A percentile compares a stretch with the other conserved stretches of the same genome.
These are phyloP conservation scores for Bryoglossum gracile DNA, from an alignment of 495 filamentous ascomycete species.

Conservation along the genomic window DNA sequence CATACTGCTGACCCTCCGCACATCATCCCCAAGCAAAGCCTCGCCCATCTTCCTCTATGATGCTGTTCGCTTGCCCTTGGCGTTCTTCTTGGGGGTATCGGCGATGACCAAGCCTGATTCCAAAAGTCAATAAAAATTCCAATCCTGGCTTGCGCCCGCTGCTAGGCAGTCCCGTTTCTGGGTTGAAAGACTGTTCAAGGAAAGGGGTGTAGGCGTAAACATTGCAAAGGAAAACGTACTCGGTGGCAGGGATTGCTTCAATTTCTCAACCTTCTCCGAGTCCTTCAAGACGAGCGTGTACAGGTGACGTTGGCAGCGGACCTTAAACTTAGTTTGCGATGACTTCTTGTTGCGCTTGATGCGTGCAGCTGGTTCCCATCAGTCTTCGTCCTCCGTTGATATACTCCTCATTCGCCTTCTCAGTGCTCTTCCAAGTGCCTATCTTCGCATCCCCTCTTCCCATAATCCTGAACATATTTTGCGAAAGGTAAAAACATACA, in stretches of 20 bases:
- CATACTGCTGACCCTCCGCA: not conserved
- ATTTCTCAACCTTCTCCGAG: slow-evolving; percentile 98
- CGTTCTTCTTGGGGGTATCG: slow-evolving; percentile 70
- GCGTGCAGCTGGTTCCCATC: slow-evolving; percentile 66
- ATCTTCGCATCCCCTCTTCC: too few relatives aligned
- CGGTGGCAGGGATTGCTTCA: slow-evolving; percentile 96
- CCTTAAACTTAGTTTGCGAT: slow-evolving; percentile 99
- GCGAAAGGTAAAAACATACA: slow-evolving; percentile 31
- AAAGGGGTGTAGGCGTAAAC: too few relatives aligned
- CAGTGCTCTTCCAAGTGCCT: too few relatives aligned
- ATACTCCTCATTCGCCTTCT: too few relatives aligned
- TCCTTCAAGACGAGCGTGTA: slow-evolving; percentile 98
- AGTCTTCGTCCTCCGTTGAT: slow-evolving; percentile 25
- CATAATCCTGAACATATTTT: not conserved
- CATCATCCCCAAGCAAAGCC: not conserved
- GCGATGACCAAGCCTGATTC: slow-evolving; percentile 60
- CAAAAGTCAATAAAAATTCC: not conserved
- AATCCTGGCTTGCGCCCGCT: too few relatives aligned
- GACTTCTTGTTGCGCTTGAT: slow-evolving; percentile 91
- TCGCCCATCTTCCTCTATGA: slow-evolving; percentile 2
- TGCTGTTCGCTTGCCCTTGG: slow-evolving; percentile 37
- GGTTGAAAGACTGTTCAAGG: too few relatives aligned
- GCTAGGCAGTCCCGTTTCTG: too few relatives aligned
- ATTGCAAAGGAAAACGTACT: slow-evolving; percentile 49
- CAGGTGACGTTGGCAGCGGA: slow-evolving; percentile 87